A percentile compares a stretch with the other conserved stretches of the same genome.
phyloP scores from a whole-genome alignment of 139 green algal genomes.

The Volvox africanus region DNA sequence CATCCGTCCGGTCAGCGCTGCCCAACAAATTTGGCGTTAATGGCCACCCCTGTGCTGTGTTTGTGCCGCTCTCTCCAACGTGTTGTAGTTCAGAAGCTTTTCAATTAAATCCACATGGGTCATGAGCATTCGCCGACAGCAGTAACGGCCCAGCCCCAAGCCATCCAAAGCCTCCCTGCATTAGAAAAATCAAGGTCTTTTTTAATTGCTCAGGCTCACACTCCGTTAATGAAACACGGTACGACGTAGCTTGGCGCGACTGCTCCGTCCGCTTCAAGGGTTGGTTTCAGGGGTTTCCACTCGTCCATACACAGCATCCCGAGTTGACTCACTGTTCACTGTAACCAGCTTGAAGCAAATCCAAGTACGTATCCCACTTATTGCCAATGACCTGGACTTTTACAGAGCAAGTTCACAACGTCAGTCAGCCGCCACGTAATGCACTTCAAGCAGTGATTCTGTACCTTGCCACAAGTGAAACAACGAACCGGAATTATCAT shows the following conservation, averaged over 20 bases:
- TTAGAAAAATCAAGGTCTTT: neutral
- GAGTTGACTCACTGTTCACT: conserved; percentile 61
- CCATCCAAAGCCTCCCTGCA: conserved; percentile 95
- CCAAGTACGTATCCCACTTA: conserved; percentile 99
- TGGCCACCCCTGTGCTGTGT: neutral
- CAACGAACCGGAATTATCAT: conserved; percentile 99
- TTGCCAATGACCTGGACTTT: conserved; percentile 94
- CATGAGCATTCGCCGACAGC: conserved; percentile 99
- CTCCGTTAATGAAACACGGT: no score
- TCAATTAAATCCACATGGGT: conserved; percentile 99
- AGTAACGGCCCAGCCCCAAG: conserved; percentile 95
- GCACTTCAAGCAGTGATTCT: neutral
- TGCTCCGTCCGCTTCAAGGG: no score
- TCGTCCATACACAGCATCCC: no score
- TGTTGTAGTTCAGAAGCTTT: conserved; percentile 99
- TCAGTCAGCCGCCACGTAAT: neutral
- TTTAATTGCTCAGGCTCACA: no score
- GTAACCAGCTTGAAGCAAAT: conserved; percentile 94
- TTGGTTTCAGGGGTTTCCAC: no score
- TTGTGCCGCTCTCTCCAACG: conserved; percentile 69
- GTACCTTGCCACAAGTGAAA: conserved; percentile 99
- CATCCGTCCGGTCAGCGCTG: no score
- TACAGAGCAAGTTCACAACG: neutral
- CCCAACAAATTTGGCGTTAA: no score
- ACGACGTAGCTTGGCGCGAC: no score